phyloP scores from a whole-genome alignment of 2,329 filamentous ascomycete species.

The Gaeumannomyces sp. region DNA sequence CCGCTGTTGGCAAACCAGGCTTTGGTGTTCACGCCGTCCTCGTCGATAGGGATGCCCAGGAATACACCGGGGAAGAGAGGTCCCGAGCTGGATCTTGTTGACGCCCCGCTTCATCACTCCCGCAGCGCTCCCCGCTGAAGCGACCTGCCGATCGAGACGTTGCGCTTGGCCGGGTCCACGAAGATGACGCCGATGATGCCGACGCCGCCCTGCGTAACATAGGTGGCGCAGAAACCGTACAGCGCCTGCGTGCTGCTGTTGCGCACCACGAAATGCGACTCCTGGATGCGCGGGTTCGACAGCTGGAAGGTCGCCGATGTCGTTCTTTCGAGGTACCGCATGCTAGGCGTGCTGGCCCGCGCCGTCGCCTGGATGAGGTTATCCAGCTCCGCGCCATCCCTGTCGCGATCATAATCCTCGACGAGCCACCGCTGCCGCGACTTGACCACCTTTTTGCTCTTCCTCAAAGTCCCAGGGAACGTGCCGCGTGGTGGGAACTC shows the following conservation, averaged over 20 bases:
- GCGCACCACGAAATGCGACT: constrained; percentile 84
- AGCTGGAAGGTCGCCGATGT: constrained; percentile 72
- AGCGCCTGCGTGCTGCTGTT: constrained; percentile 88
- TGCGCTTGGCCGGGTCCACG: constrained; percentile 79
- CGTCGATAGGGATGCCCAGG: constrained; percentile 66
- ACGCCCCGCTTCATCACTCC: constrained; percentile 64
- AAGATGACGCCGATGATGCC: constrained; percentile 82
- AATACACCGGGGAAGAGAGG: constrained; percentile 79
- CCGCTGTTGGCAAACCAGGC: constrained; percentile 88
- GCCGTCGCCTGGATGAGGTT: constrained; percentile 67
- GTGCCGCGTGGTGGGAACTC: constrained; percentile 57
- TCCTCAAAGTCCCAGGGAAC: constrained; percentile 69
- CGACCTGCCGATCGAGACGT: constrained; percentile 84
- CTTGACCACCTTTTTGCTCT: constrained; percentile 80
- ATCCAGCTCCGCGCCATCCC: constrained; percentile 68
- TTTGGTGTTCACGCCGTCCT: constrained; percentile 36
- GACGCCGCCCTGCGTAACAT: constrained; percentile 65
- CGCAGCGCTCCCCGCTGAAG: constrained; percentile 81
- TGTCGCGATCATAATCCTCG: constrained; percentile 74
- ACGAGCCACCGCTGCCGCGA: constrained; percentile 95
- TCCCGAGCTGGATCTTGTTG: constrained; percentile 75
- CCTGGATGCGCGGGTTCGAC: constrained; percentile 62
- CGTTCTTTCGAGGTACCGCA: constrained; percentile 51
- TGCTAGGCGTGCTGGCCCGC: constrained; percentile 58
- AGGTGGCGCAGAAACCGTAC: constrained; percentile 89